phyloP scores from a whole-genome alignment of 495 filamentous ascomycete genomes.

The Xylaria longipes region DNA sequence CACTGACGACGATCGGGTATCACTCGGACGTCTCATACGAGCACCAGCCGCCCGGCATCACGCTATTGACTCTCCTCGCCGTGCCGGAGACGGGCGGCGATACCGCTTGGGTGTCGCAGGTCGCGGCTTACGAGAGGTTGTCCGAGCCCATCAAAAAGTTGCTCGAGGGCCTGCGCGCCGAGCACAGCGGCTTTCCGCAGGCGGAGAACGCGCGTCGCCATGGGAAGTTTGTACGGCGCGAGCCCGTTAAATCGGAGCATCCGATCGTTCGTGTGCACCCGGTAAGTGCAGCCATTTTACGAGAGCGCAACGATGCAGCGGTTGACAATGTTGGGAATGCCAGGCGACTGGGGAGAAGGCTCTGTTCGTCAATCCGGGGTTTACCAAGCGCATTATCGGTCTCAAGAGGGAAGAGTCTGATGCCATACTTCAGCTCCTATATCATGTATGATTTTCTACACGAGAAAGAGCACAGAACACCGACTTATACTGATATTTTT shows the following conservation, averaged over 20 bases:
- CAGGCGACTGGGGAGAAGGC: slow-evolving; percentile 78
- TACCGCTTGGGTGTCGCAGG: slow-evolving; percentile 76
- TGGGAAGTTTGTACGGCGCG: slow-evolving; percentile 69
- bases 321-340: background rate
- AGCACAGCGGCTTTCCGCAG: slow-evolving; percentile 76
- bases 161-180: slow-evolving; percentile 71
- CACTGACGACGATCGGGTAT: slow-evolving; percentile 52
- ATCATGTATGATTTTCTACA: slow-evolving; percentile 59
- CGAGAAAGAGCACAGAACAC: background rate
- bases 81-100: slow-evolving; percentile 79
- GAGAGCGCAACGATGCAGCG: background rate
- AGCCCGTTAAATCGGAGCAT: slow-evolving; percentile 69
- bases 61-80: slow-evolving; percentile 70
- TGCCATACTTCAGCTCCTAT: slow-evolving; percentile 68
- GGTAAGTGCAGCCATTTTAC: slow-evolving; percentile 19
- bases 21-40: slow-evolving; percentile 70
- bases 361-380: slow-evolving; percentile 81
- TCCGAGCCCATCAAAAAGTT: slow-evolving; percentile 73
- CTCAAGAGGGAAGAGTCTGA: slow-evolving; percentile 74
- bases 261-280: slow-evolving; percentile 77
- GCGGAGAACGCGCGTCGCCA: slow-evolving; percentile 66
- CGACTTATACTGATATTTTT: background rate
- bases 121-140: slow-evolving; percentile 73
- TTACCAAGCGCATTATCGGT: slow-evolving; percentile 77
- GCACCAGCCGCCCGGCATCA: slow-evolving; percentile 79